phyloP scores from a whole-genome alignment of 1,284 basidiomycete genomes.

The Rhodotorula sp. region DNA sequence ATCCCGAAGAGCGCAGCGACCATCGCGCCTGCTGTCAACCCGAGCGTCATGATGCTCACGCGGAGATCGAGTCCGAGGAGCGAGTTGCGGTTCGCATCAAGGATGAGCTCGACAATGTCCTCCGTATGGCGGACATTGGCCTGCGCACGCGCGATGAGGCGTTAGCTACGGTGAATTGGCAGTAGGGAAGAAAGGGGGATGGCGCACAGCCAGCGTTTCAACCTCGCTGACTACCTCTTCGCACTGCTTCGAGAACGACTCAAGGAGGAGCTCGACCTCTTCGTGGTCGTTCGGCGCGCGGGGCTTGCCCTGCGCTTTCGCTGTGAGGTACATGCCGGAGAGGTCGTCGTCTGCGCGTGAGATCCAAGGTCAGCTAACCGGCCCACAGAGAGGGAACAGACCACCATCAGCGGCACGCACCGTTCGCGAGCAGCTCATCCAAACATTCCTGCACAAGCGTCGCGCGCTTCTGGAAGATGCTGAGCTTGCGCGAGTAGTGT shows the following conservation, averaged over 20 bases:
- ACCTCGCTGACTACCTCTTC: conserved; percentile 94
- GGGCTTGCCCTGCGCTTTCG: conserved; percentile 65
- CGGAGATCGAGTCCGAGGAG: conserved; percentile 88
- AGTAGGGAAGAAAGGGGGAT: background rate
- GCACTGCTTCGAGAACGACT: conserved; percentile 92
- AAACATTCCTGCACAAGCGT: conserved; percentile 82
- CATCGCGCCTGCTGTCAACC: conserved; percentile 88
- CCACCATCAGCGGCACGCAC: conserved; percentile 54
- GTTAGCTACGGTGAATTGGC: background rate
- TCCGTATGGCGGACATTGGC: conserved; percentile 15
- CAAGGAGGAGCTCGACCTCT: conserved; percentile 87
- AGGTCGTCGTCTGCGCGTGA: conserved; percentile 77
- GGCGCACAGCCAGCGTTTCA: conserved; percentile 75
- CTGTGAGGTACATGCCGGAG: conserved; percentile 85
- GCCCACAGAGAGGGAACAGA: background rate
- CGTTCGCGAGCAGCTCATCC: conserved; percentile 86
- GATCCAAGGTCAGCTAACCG: background rate
- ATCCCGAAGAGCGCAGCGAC: conserved; percentile 91
- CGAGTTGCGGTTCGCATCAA: conserved; percentile 94
- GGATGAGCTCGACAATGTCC: conserved; percentile 75
- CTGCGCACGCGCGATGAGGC: background rate
- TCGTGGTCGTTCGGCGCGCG: conserved; percentile 77
- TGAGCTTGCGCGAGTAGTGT: conserved; percentile 82
- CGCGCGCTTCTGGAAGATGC: conserved; percentile 84
- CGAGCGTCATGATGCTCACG: conserved; percentile 91